Percentiles rank a stretch among this genome's conserved stretches.
phyloP scores from a whole-genome alignment of 495 filamentous ascomycete species.

The Neurospora tetraspora region DNA sequence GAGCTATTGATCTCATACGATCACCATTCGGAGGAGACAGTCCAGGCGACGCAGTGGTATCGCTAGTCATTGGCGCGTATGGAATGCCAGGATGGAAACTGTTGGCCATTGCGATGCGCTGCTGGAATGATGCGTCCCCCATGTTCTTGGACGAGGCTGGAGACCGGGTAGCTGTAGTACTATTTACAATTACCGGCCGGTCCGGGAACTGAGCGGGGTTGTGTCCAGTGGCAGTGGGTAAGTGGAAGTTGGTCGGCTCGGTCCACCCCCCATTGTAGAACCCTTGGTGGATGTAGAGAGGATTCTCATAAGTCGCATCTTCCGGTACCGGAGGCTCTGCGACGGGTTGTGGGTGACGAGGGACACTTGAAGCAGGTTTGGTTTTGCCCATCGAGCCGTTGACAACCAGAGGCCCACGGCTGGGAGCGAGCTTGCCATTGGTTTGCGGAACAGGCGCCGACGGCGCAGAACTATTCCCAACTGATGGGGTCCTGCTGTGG shows the following conservation, averaged over 20 bases:
- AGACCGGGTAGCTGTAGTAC: constrained; percentile 26
- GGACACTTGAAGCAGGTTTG: constrained; percentile 4
- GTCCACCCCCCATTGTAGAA: constrained; percentile 8
- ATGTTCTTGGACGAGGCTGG: constrained; percentile 6
- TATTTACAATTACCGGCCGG: constrained; percentile 41
- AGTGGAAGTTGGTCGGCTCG: constrained; percentile 13
- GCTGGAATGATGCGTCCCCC: constrained; percentile 20
- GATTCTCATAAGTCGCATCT: constrained; percentile 26
- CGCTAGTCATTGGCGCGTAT: constrained; percentile 8
- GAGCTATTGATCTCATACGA: constrained; percentile 23
- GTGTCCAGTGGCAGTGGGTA: constrained; percentile 9
- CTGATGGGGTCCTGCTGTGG: constrained; percentile 35
- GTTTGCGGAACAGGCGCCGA: constrained; percentile 24
- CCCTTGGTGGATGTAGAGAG: constrained; percentile 31
- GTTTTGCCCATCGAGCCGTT: constrained; percentile 32
- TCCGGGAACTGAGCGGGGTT: constrained; percentile 24
- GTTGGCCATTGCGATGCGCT: constrained; percentile 18
- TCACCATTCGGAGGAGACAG: constrained; percentile 12
- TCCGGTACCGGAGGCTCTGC: constrained; percentile 17
- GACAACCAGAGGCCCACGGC: constrained; percentile 32
- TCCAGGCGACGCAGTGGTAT: constrained; percentile 11
- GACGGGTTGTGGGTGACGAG: constrained; percentile 12
- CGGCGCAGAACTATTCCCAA: constrained; percentile 30
- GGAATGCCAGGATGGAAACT: constrained; percentile 9
- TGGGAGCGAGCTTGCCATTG: constrained; percentile 19